Base-by-base conservation (phyloP, 371 early-diverging fungal species). In the Rhizopus sp. region DNA sequence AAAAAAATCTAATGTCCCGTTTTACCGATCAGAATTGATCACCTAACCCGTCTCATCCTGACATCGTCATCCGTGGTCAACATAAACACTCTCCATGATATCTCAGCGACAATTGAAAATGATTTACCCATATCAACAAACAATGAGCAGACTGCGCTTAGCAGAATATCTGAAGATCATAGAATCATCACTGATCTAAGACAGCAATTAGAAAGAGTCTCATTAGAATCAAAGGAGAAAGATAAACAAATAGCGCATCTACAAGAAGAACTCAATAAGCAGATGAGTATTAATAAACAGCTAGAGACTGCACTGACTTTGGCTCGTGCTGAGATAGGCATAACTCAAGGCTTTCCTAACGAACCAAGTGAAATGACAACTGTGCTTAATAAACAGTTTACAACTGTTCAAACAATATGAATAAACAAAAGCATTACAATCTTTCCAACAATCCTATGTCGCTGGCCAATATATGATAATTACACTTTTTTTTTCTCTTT, bases 21-120 rank as follows among this genome's bases (percentile, higher is more conserved):
- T 30, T 10, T 40, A 16, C 44, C 37, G 7, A 44, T 66, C 23
- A 23, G 78, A 41, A 78, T 75, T 37, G 75, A 78, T 41, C 92
- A 95, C 51, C 67, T 95, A 42, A 93, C 93, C 5, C 84, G 86
- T 23, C 68, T 93, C 32, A 95, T 95, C 52, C 62, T 95, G 51
- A 93, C 89, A 0, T 87, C 88, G 0, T 70, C 78, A 6, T 85
- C 88, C 4, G 79, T 88, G 23, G 75, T 47, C 3, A 23, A 23
- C 2, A 49, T 29, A 2, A 50, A 35, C 3, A 23, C 23, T 2
- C 23, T 23, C 23, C 30, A 10, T 12, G 50, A 50, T 13, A 4
- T 50, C 12, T n/a, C 8, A 6, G 13, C 17, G 4, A n/a, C 23
- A 2, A 23, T 23, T 23, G 23, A 23, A 23, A 23, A 23, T 23